Evolutionary conservation across 1,284 basidiomycete genomes (phyloP), one percentile per base, ranked within the genome.

Genomic region (Leccinum laetum): DNA sequence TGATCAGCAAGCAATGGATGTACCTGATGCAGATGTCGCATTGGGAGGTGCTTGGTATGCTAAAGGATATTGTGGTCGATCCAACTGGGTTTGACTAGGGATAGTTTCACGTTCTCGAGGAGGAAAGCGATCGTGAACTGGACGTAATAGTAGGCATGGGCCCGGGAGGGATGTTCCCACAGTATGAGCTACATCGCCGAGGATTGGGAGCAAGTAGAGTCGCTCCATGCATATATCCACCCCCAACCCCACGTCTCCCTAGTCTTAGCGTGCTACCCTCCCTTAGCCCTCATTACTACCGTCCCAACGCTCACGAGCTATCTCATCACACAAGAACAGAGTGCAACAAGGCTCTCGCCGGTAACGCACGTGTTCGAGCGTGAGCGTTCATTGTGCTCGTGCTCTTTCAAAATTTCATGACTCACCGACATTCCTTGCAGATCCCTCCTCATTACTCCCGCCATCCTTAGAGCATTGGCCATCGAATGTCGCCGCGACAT

Each of bases 401-500:
- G 6, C 2, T 29, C 5, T 41, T 24, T 11, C 11, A 1, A 35
- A 35, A 35, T 35, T 35, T 35, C 32, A 35, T 5, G 5, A 35
- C 26, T 18, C 21, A 10, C 16, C 24, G 10, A 66, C 62, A 24
- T 24, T 24, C 21, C n/a, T 9, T 24, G 6, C 70, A 95, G 93
- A 18, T 89, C 89, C 26, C 86, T 99, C 39, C 86, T 98, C 61
- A 91, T 99, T 70, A 94, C 95, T 2, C 84, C 98, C 49, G 86
- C 91, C 44, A 94, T 99, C 71, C 84, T 96, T 70, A 90, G 91
- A 69, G 85, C 93, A 18, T 82, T 99, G 58, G 88, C 94, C n/a
- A 89, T 87, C 60, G 96, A 99, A 79, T 98, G 95, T 77, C 88
- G 93, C 69, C 85, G 91, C 62, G 94, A 98, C 75, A 87, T 98